phyloP scores from a whole-genome alignment of 2,329 filamentous ascomycete species.

The Diplodia scrobiculata region DNA sequence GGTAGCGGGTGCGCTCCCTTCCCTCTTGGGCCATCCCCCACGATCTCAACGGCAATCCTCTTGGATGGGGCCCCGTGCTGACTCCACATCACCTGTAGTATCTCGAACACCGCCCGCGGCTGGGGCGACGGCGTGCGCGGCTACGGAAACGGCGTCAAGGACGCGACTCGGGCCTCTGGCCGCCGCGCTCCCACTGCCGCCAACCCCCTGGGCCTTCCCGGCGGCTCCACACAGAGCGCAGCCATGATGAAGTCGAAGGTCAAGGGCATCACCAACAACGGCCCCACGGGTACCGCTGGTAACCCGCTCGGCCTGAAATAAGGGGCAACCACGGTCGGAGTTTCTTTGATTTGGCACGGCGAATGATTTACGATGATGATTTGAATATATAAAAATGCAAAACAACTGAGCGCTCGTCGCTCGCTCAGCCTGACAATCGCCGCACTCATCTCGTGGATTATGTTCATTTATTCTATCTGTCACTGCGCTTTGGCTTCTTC shows the following conservation, averaged over 20 bases:
- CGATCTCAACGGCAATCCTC: slow-evolving; percentile 5
- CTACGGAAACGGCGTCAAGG: slow-evolving; percentile 56
- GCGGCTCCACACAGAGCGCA: slow-evolving; percentile 26
- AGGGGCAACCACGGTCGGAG: not conserved
- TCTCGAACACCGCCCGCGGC: slow-evolving; percentile 49
- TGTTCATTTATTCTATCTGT: slow-evolving; percentile 4
- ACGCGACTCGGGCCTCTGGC: slow-evolving; percentile 50
- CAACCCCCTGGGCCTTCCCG: slow-evolving; percentile 50
- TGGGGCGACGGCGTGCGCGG: slow-evolving; percentile 54
- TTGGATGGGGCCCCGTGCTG: slow-evolving; percentile 7
- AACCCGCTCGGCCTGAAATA: slow-evolving; percentile 49
- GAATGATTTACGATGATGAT: slow-evolving; percentile 13
- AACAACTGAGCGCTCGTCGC: not conserved
- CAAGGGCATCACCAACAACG: slow-evolving; percentile 32
- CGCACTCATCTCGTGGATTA: not conserved
- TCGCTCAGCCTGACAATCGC: not conserved
- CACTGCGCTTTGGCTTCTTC: slow-evolving; percentile 1
- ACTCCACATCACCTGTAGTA: slow-evolving; percentile 36
- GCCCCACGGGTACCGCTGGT: slow-evolving; percentile 37
- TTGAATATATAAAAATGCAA: not conserved
- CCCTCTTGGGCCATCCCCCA: slow-evolving; percentile 9
- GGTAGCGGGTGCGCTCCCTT: slow-evolving; percentile 43
- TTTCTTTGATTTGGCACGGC: not conserved
- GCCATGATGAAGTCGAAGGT: slow-evolving; percentile 19
- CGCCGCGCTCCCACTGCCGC: slow-evolving; percentile 48